Percentiles rank a stretch among this genome's conserved stretches.
Conservation (phyloP, 192 early-diverging fungal genomes). For the Entomortierella lignicola region DNA sequence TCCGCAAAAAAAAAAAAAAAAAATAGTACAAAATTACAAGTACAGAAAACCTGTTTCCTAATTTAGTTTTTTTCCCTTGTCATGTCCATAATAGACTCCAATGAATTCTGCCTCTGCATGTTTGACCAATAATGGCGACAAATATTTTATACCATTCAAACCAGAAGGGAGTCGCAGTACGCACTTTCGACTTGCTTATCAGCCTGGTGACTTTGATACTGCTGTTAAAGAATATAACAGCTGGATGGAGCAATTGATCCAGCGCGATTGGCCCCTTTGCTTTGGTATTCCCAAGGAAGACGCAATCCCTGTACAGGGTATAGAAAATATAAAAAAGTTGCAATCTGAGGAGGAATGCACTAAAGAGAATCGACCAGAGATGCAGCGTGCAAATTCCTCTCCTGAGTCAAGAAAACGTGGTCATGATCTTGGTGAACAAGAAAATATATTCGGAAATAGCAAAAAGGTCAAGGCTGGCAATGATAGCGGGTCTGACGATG, state of each 20-base stretch:
- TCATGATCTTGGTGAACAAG: slow-evolving; percentile 5
- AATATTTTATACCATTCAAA: slow-evolving; percentile 78
- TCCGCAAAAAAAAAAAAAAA: neutral
- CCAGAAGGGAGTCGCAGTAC: slow-evolving; percentile 73
- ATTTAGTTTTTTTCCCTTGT: neutral
- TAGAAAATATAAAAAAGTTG: neutral
- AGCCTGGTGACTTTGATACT: slow-evolving; percentile 82
- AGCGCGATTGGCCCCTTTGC: slow-evolving; percentile 87
- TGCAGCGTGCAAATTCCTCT: slow-evolving; percentile 14
- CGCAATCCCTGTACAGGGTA: neutral
- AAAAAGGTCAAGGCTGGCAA: slow-evolving; percentile 37
- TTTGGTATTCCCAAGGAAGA: slow-evolving; percentile 72
- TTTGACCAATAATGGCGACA: slow-evolving; percentile 81
- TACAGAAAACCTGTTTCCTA: neutral
- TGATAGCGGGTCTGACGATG: neutral
- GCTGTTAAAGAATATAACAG: slow-evolving; percentile 74
- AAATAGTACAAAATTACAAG: neutral
- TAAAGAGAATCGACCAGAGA: slow-evolving; percentile 12
- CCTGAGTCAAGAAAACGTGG: slow-evolving; percentile 38
- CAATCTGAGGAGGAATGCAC: neutral
- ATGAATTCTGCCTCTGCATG: slow-evolving; percentile 81
- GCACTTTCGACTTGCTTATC: slow-evolving; percentile 84
- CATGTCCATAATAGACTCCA: slow-evolving; percentile 67
- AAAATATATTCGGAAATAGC: slow-evolving; percentile 7
- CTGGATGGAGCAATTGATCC: slow-evolving; percentile 78